A percentile compares a stretch with the other conserved stretches of the same genome.
Conservation (phyloP, 139 green algal genomes). For the Picochlorum sp. region DNA sequence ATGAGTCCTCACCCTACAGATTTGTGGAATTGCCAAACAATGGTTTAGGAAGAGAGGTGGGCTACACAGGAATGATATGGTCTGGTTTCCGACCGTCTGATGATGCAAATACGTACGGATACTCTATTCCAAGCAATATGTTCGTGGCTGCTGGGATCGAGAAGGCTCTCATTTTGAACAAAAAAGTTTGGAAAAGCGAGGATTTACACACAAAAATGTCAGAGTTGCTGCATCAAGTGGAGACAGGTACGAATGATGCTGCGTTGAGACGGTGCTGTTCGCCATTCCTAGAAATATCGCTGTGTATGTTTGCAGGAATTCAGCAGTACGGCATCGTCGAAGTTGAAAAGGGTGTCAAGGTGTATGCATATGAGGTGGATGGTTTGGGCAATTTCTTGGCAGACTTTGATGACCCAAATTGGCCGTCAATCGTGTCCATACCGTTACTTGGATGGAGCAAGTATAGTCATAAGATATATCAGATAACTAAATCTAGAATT, state of each 20-base stretch:
- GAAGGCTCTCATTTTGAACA: constrained; percentile 40
- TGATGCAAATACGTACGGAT: constrained; percentile 42
- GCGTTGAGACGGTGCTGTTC: too few relatives aligned
- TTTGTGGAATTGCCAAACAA: constrained; percentile 44
- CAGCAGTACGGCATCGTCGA: constrained; percentile 27
- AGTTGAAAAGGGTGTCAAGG: constrained; percentile 2
- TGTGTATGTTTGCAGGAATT: constrained; percentile 14
- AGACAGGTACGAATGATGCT: constrained; percentile 11
- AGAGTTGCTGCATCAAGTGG: constrained; percentile 26
- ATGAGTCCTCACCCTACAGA: constrained; percentile 33
- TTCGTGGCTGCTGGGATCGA: constrained; percentile 33
- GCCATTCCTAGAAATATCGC: too few relatives aligned
- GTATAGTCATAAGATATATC: constrained; percentile 30
- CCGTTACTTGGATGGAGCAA: constrained; percentile 45
- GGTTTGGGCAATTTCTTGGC: constrained; percentile 28
- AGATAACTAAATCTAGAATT: constrained; percentile 23
- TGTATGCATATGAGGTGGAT: constrained; percentile 61
- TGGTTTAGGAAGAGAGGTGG: constrained; percentile 32
- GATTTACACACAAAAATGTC: constrained; percentile 11
- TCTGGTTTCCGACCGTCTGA: constrained; percentile 50
- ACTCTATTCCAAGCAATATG: constrained; percentile 49
- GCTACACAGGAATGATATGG: constrained; percentile 51
- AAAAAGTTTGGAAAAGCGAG: constrained; percentile 27
- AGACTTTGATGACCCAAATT: constrained; percentile 55
- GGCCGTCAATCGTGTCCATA: constrained; percentile 50